Conservation (phyloP, 2,329 filamentous ascomycete species). For the Periglandula ipomoeae region DNA sequence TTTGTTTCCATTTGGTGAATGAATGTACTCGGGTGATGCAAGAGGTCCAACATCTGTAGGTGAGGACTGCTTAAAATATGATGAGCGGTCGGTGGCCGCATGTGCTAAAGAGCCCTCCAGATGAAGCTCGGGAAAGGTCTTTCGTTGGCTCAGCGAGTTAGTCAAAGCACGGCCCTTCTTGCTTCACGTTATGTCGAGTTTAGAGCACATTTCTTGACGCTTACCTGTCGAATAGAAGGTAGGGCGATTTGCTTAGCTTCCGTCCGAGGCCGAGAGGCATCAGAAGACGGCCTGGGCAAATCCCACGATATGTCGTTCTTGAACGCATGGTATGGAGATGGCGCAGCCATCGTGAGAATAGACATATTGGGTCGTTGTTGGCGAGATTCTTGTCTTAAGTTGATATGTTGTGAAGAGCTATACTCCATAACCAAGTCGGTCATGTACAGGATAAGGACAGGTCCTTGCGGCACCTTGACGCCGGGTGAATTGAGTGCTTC, state of each 20-base stretch:
- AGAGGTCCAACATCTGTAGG: not conserved
- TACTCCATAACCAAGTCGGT: slow-evolving; percentile 29
- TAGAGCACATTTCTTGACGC: slow-evolving; percentile 1
- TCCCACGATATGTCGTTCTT: slow-evolving; percentile 32
- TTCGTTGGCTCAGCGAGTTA: slow-evolving; percentile 21
- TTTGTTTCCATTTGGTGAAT: slow-evolving; percentile 40
- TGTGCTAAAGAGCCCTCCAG: slow-evolving; percentile 13
- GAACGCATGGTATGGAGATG: slow-evolving; percentile 31
- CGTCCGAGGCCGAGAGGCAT: slow-evolving; percentile 24
- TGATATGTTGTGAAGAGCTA: slow-evolving; percentile 25
- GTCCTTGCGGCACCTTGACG: not conserved
- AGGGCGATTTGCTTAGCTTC: slow-evolving; percentile 35
- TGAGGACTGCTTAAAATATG: not conserved
- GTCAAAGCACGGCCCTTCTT: not conserved
- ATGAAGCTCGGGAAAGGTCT: slow-evolving; percentile 34
- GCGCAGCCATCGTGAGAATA: slow-evolving; percentile 37
- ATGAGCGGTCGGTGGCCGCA: not conserved
- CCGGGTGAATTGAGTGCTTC: not conserved
- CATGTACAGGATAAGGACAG: not conserved
- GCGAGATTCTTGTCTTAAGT: slow-evolving; percentile 16
- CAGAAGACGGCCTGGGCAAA: slow-evolving; percentile 21
- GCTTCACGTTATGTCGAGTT: not conserved
- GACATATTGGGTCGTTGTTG: slow-evolving; percentile 34
- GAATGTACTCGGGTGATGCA: slow-evolving; percentile 37
- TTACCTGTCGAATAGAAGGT: slow-evolving; percentile 45